Conservation (phyloP, 768 basidiomycete species). For the Tephrocybe sp. region DNA sequence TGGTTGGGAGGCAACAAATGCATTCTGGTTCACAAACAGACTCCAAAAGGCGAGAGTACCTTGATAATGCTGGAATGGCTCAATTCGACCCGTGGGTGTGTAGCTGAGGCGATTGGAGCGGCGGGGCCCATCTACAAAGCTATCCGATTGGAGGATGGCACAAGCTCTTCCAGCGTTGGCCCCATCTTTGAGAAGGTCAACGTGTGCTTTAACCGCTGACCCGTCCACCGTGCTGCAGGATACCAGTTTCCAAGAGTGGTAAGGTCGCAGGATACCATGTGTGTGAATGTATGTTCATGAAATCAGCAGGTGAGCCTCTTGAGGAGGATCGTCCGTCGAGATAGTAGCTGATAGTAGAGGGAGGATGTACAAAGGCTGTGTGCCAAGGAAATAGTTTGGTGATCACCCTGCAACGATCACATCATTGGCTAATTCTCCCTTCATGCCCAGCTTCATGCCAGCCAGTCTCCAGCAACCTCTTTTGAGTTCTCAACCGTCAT, state of each 20-base stretch:
- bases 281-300: constrained; percentile 6
- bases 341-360: too few species aligned
- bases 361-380: not conserved
- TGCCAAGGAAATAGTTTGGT: not conserved
- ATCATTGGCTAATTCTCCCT: too few species aligned
- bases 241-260: not conserved
- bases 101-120: too few species aligned
- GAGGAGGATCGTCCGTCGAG: not conserved
- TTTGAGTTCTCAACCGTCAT: not conserved
- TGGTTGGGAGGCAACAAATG: too few species aligned
- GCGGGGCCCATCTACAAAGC: too few species aligned
- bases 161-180: too few species aligned
- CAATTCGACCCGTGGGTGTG: too few species aligned
- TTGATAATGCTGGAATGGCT: too few species aligned
- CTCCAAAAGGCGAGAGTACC: too few species aligned
- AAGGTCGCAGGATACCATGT: not conserved
- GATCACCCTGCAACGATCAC: not conserved
- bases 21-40: too few species aligned
- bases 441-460: too few species aligned
- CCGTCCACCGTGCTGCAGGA: not conserved
- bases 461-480: not conserved
- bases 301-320: not conserved
- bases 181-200: not conserved
- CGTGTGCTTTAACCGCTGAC: not conserved
- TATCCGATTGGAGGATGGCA: not conserved